Evolutionary conservation across 768 basidiomycete genomes (phyloP).

Genomic region (Mrakia gelida): DNA sequence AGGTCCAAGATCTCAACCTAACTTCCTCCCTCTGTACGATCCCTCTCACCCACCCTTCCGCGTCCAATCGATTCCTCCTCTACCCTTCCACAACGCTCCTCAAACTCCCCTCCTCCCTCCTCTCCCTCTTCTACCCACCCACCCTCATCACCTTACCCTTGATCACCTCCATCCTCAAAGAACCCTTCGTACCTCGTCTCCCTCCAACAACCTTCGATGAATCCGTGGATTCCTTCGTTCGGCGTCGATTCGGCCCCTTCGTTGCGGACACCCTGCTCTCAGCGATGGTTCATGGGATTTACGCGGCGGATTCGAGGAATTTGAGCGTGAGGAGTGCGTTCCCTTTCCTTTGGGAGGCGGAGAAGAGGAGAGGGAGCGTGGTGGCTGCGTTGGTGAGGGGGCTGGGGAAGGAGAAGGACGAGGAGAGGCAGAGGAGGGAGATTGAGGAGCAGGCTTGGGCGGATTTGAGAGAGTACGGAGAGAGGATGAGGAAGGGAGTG

Average conservation of each 20-base stretch:
- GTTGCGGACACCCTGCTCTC: constrained; percentile 72
- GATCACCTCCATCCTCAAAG: constrained; percentile 55
- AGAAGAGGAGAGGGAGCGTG: constrained; percentile 65
- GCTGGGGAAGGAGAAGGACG: constrained; percentile 12
- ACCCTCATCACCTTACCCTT: constrained; percentile 47
- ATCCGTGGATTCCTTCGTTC: constrained; percentile 70
- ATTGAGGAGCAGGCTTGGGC: constrained; percentile 43
- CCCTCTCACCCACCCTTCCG: constrained; percentile 63
- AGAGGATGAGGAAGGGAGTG: constrained; percentile 52
- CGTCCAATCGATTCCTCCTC: constrained; percentile 69
- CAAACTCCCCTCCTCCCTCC: constrained; percentile 50
- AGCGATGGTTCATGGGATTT: constrained; percentile 86
- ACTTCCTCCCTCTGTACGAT: constrained; percentile 61
- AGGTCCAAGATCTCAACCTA: constrained; percentile 75
- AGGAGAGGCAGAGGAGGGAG: constrained; percentile 34
- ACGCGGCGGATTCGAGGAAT: constrained; percentile 73
- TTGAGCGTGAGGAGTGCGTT: constrained; percentile 76
- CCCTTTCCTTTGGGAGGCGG: constrained; percentile 65
- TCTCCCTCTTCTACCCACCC: constrained; percentile 48
- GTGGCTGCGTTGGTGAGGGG: constrained; percentile 53
- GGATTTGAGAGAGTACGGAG: constrained; percentile 52
- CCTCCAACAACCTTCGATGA: constrained; percentile 56
- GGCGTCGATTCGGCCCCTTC: constrained; percentile 63
- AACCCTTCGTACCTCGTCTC: constrained; percentile 51
- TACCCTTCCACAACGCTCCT: constrained; percentile 47